Evolutionary conservation across 495 filamentous ascomycete genomes (phyloP), one percentile per base, ranked within the genome.

Genomic region (Neurospora sp.): DNA sequence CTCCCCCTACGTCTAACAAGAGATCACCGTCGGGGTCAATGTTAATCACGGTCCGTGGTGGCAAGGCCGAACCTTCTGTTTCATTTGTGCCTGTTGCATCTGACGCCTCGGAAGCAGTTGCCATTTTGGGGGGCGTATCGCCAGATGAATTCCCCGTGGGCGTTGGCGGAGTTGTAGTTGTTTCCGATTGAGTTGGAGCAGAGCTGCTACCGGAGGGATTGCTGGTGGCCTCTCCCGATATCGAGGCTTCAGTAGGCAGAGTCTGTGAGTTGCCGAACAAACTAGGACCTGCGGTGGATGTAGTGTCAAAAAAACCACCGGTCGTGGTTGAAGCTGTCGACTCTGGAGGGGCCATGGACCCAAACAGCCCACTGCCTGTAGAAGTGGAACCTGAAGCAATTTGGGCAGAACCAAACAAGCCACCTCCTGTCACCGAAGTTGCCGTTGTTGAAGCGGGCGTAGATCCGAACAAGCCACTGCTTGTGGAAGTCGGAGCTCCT

Each of bases 11-110:
- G 16, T 35, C 38, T 0, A 74, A 35, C 37, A 72, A 22, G 17
- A 74, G 73, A n/a, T 74, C 73, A 3, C 73, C 73, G 31, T 74
- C 41, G 1, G 59, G 0, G 39, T 70, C 73, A 4, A 74, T 69
- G 9, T 38, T 12, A 38, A 65, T 17, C 14, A 65, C 27, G 53
- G 0, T 35, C 1, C 53, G 14, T 35, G 0, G 0, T 27, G 53
- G 53, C 14, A 2, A 35, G 3, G 3, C 3, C 14, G 53, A 35
- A 0, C 3, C 5, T 17, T 65, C 27, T 0, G 5, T 31, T 65
- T 35, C 3, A 0, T 35, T 65, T 0, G 53, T 61, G 5, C 22
- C 22, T 35, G 27, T 35, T 61, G 53, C 12, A 31, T 61, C 22
- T 0, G 22, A 16, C 1, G 5, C 20, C 1, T 61, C 6, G 22